Percentiles rank a stretch among this genome's conserved stretches.
phyloP scores from a whole-genome alignment of 257 asterid species.

The Nicotiana tabacum region DNA sequence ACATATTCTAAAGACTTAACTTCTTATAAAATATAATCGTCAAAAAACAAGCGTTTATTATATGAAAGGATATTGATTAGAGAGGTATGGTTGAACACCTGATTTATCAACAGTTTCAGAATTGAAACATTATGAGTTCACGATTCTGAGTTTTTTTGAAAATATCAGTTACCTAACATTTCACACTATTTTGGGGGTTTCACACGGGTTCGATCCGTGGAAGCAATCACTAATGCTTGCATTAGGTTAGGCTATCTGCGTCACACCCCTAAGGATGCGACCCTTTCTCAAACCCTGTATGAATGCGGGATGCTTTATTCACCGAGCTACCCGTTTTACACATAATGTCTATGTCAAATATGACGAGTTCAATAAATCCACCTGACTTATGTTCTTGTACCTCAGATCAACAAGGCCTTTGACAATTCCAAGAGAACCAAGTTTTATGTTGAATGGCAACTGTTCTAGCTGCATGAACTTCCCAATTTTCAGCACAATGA shows the following conservation, averaged over 20 bases:
- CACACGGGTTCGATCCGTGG: no score
- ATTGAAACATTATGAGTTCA: background rate
- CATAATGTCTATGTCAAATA: background rate
- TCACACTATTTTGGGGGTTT: background rate
- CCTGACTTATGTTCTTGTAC: background rate
- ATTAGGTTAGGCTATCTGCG: no score
- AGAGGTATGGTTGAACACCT: background rate
- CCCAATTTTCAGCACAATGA: constrained; percentile 16
- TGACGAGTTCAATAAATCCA: background rate
- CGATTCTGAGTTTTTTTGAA: background rate
- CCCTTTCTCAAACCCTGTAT: no score
- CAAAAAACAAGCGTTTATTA: background rate
- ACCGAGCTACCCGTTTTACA: background rate
- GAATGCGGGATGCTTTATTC: no score
- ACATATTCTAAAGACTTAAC: background rate
- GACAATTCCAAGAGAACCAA: constrained; percentile 73
- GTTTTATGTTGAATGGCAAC: constrained; percentile 38
- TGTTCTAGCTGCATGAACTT: constrained; percentile 34
- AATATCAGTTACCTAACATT: background rate
- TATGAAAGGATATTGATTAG: background rate
- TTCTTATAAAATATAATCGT: no score
- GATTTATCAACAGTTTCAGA: background rate
- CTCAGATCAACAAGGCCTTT: constrained; percentile 67
- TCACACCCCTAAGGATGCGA: no score
- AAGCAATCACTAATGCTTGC: no score